Base-by-base conservation (phyloP, 2,329 filamentous ascomycete genomes). In the Apiospora hydei region DNA sequence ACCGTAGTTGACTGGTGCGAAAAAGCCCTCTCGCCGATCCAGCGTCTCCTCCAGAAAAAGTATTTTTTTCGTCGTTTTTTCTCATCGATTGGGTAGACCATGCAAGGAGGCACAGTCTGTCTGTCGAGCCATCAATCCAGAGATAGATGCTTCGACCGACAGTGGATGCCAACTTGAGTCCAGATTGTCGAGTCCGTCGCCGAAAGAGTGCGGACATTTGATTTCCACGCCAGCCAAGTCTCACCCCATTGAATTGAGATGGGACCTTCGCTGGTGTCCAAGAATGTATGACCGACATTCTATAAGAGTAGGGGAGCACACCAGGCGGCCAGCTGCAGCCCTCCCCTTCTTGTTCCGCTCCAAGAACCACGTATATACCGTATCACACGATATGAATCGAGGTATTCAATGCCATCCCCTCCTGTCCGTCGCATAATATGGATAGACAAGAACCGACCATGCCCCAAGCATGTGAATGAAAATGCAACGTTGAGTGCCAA, bases 1-100 rank as follows among this genome's bases (percentile, higher is more conserved):
- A n/a, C 6, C 6, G 34, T 38, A 72, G 72, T 66, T 69, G 38
- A 74, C 75, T 72, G 77, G 76, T 80, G 72, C 72, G 73, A 76
- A 72, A 77, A 77, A 14, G 70, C 71, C 71, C 71, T 75, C 72
- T 71, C 77, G 76, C 64, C 72, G 71, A 75, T 76, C 77, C 72
- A 79, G 77, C 72, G 73, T 76, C 72, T 72, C 78, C 74, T 71
- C 53, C 74, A 68, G 43, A 21, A 51, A 41, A 64, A 72, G 64
- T 34, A 64, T 70, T 72, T 76, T 76, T 77, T 77, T 76, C 53
- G 74, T 69, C 66, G 46, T 74, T 74, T 71, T 74, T 71, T 72
- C 13, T 74, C 66, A 72, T 73, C 71, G 69, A 70, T 71, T 73
- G 70, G 70, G 53, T 72, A 57, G 26, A 34, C 67, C 71, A 68